Evolutionary conservation across 306 rosid genomes (phyloP), one percentile per base, ranked within the genome.

Genomic region (Sphenostylis stenocarpa): DNA sequence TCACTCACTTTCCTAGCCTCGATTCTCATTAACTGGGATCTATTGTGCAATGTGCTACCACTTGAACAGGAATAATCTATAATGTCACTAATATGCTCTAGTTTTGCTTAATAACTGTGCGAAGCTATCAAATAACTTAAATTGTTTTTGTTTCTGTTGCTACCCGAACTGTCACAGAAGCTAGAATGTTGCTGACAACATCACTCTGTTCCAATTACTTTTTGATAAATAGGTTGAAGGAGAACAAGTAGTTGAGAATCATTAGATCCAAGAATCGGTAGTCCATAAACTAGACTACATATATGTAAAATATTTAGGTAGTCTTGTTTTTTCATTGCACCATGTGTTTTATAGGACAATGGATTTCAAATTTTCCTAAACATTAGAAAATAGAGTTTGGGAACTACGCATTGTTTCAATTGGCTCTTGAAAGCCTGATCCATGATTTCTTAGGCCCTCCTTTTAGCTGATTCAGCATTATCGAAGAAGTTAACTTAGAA

Each of bases 41-140:
- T 49, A 14, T 38, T 16, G 3, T 39, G 33, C 64, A 78, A 58
- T 34, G 28, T 17, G n/a, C 34, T 21, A 60, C 56, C 33, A 34
- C 64, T 58, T 70, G 65, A 57, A 44, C 49, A 34, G 55, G n/a
- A 61, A 45, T 21, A n/a, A 33, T 78, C 43, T 21, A 58, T 47
- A 1, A 45, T 45, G 44, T 33, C n/a, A 20, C 21, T 31, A 33
- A 69, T 33, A 62, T 28, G 48, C 38, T 49, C 44, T 1, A 15
- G 48, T 53, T 76, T 52, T 57, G 52, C 58, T 57, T 56, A 4
- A 13, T 24, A 26, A 24, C 36, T 57, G 38, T 26, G 24, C 12
- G 39, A 56, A 58, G 65, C 21, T 28, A 24, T 15, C 34, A 26
- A 21, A 57, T 28, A 24, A 15, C 38, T 28, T 6, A 58, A 58